Percentiles rank a stretch among this genome's conserved stretches.
These are phyloP conservation scores for Phytophthora pluvialis DNA, from an alignment of 352 stramenopile genomes.

Conservation along the genomic window DNA sequence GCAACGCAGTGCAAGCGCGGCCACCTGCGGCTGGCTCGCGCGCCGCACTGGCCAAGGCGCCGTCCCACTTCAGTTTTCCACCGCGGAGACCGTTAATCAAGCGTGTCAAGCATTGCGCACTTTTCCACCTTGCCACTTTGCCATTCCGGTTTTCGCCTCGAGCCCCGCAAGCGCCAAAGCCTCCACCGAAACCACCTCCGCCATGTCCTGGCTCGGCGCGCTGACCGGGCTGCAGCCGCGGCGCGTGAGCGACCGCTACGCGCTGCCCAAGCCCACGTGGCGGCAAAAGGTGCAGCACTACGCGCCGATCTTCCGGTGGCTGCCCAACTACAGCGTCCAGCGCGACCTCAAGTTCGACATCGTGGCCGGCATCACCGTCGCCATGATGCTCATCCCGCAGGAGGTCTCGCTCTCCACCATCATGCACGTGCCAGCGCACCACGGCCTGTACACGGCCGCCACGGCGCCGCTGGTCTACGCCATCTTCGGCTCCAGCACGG, in stretches of 20 bases:
- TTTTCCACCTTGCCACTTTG: neutral
- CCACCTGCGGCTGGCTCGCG: neutral
- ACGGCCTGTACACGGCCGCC: constrained; percentile 25
- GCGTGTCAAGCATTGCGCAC: too few relatives aligned
- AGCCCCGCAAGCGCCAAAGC: neutral
- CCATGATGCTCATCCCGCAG: constrained; percentile 28
- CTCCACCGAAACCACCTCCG: neutral
- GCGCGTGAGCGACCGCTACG: constrained; percentile 21
- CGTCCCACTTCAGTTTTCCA: constrained; percentile 7
- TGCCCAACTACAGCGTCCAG: constrained; percentile 28
- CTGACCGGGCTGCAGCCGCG: constrained; percentile 12
- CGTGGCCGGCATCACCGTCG: constrained; percentile 17
- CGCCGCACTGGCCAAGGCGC: constrained; percentile 2
- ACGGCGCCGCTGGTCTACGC: constrained; percentile 22
- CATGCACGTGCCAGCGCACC: constrained; percentile 20
- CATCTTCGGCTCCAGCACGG: constrained; percentile 29
- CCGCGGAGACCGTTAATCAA: neutral
- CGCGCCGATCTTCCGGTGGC: constrained; percentile 26
- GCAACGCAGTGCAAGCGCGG: neutral
- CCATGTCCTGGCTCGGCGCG: constrained; percentile 17
- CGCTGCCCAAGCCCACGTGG: constrained; percentile 18
- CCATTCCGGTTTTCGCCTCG: constrained; percentile 3
- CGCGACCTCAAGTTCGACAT: constrained; percentile 31
- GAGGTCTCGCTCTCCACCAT: constrained; percentile 21
- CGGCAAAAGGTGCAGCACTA: constrained; percentile 28